Evolutionary conservation across 2,329 filamentous ascomycete genomes (phyloP).

Genomic region (Lachnellula willkommii): DNA sequence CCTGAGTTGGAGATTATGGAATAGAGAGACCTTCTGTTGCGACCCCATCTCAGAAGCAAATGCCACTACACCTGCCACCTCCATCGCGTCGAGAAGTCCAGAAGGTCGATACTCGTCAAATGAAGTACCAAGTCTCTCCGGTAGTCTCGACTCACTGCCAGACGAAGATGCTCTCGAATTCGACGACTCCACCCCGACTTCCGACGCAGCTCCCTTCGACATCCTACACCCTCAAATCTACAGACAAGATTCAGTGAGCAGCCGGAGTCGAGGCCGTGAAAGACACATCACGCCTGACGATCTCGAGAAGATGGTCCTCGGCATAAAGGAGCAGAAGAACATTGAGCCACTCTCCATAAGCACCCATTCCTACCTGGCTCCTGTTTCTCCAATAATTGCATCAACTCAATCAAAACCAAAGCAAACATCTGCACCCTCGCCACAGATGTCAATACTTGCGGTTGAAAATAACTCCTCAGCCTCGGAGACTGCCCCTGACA

Average conservation of each 20-base stretch:
- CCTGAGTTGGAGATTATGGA: conserved; percentile 93
- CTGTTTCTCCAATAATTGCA: conserved; percentile 36
- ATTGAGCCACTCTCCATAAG: conserved; percentile 50
- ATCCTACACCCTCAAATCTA: conserved; percentile 62
- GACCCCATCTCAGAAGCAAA: conserved; percentile 54
- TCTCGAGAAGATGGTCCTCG: conserved; percentile 88
- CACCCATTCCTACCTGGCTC: conserved; percentile 35
- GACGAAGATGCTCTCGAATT: conserved; percentile 64
- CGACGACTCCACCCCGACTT: conserved; percentile 35
- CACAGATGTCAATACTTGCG: conserved; percentile 40
- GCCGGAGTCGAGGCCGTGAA: conserved; percentile 67
- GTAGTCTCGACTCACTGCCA: conserved; percentile 68
- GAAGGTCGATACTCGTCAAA: conserved; percentile 38
- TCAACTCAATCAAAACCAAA: conserved; percentile 43
- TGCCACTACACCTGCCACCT: conserved; percentile 37
- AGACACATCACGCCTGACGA: conserved; percentile 90
- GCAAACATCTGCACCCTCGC: conserved; percentile 44
- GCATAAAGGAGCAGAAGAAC: conserved; percentile 77
- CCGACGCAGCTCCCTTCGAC: conserved; percentile 50
- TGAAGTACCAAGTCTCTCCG: conserved; percentile 67
- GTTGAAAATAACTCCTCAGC: conserved; percentile 21
- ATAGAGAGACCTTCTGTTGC: conserved; percentile 85
- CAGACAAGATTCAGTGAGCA: conserved; percentile 66
- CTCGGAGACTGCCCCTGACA: conserved; percentile 26
- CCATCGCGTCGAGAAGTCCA: conserved; percentile 29